Evolutionary conservation across 1,139 yeast genomes (phyloP).

Genomic region (Yamadazyma diospyri): DNA sequence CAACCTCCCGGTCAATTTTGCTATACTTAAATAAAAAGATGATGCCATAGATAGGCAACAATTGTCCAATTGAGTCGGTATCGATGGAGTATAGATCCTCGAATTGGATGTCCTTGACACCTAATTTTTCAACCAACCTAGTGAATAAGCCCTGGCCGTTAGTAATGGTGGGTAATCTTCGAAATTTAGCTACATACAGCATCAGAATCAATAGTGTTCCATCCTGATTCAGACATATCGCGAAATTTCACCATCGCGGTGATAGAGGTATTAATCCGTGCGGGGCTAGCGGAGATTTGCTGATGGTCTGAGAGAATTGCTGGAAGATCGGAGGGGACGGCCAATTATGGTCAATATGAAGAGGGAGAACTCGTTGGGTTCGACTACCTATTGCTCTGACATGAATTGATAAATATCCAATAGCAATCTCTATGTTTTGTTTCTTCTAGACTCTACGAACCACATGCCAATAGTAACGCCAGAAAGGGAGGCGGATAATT

Average conservation of each 20-base stretch:
- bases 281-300: too few species aligned
- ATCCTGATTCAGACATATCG: constrained; percentile 27
- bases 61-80: constrained; percentile 34
- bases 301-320: too few species aligned
- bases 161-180: too few species aligned
- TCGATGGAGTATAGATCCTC: constrained; percentile 61
- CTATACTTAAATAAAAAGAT: constrained; percentile 64
- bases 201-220: constrained; percentile 74
- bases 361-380: too few species aligned
- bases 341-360: too few species aligned
- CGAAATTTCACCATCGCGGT: not conserved
- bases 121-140: constrained; percentile 56
- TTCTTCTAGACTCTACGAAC: too few species aligned
- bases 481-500: too few species aligned
- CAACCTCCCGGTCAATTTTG: constrained; percentile 29
- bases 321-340: not conserved
- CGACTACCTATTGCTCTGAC: too few species aligned
- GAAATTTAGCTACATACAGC: constrained; percentile 46
- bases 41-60: constrained; percentile 55
- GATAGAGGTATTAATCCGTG: too few species aligned
- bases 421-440: too few species aligned
- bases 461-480: too few species aligned
- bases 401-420: too few species aligned
- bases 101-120: constrained; percentile 55
- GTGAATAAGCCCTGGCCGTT: constrained; percentile 58